phyloP scores from a whole-genome alignment of 2,329 filamentous ascomycete genomes.

The Fusarium redolens region DNA sequence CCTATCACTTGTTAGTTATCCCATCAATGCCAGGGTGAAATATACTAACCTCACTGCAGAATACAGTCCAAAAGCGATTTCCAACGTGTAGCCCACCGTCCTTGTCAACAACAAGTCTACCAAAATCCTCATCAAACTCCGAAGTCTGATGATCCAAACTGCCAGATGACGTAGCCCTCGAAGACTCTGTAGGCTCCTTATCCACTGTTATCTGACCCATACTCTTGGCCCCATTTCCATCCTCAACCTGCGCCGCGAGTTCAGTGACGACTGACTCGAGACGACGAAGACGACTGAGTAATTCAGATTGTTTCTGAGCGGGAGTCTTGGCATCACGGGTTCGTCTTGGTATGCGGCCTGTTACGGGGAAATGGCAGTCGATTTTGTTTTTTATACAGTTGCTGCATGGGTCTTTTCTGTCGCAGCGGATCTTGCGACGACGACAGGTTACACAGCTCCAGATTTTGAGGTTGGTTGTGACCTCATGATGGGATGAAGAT shows the following conservation, averaged over 20 bases:
- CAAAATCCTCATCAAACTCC: conserved; percentile 47
- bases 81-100: conserved; percentile 44
- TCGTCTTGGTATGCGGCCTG: conserved; percentile 46
- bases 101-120: conserved; percentile 42
- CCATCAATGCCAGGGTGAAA: accelerated
- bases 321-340: conserved; percentile 38
- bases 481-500: conserved; percentile 11
- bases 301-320: conserved; percentile 47
- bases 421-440: conserved; percentile 48
- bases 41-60: conserved; percentile 44
- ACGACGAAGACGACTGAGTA: conserved; percentile 44
- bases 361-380: conserved; percentile 49
- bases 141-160: conserved; percentile 3
- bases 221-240: conserved; percentile 29
- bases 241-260: conserved; percentile 46
- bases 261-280: conserved; percentile 49
- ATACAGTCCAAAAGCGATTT: conserved; percentile 49
- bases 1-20: conserved; percentile 24
- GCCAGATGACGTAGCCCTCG: conserved; percentile 2
- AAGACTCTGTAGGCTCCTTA: conserved; percentile 11
- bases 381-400: conserved; percentile 43
- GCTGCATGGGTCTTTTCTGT: conserved; percentile 46
- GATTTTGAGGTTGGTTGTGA: conserved; percentile 36
- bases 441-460: conserved; percentile 50
- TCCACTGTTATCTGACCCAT: conserved; percentile 21